These are phyloP conservation scores for Crithidia expoeki DNA, from an alignment of 208 protist genomes.

Conservation along the genomic window DNA sequence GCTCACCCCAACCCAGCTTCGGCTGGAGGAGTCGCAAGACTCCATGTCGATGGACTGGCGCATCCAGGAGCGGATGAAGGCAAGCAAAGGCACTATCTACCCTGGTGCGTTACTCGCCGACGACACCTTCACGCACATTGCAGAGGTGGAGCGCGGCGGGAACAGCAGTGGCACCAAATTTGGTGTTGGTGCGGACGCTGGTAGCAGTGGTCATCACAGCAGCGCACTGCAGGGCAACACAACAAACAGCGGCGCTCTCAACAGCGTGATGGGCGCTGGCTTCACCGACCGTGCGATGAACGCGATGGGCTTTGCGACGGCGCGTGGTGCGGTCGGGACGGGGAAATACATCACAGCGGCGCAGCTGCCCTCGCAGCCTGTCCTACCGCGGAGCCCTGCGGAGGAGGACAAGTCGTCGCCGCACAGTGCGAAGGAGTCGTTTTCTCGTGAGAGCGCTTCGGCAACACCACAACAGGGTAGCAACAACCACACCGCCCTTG, in stretches of 20 bases:
- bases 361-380: slow-evolving; percentile 3
- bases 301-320: slow-evolving; percentile 8
- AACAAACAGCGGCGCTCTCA: not conserved
- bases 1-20: slow-evolving; percentile 8
- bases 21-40: slow-evolving; percentile 13
- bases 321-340: not conserved
- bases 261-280: not conserved
- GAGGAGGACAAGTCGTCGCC: slow-evolving; percentile 12
- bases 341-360: not conserved
- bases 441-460: not conserved
- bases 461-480: not conserved
- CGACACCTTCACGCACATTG: slow-evolving; percentile 49
- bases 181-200: not conserved
- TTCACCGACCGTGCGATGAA: slow-evolving; percentile 11
- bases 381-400: not conserved
- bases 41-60: slow-evolving; percentile 9
- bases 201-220: not conserved
- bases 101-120: slow-evolving; percentile 32
- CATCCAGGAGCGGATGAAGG: slow-evolving; percentile 21
- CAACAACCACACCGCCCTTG: slow-evolving; percentile 3
- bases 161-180: not conserved
- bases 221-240: not conserved
- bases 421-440: not conserved
- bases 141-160: slow-evolving; percentile 33
- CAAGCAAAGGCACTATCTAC: not conserved